phyloP scores from a whole-genome alignment of 2,329 filamentous ascomycete genomes.

The Penicillium sclerotigenum region DNA sequence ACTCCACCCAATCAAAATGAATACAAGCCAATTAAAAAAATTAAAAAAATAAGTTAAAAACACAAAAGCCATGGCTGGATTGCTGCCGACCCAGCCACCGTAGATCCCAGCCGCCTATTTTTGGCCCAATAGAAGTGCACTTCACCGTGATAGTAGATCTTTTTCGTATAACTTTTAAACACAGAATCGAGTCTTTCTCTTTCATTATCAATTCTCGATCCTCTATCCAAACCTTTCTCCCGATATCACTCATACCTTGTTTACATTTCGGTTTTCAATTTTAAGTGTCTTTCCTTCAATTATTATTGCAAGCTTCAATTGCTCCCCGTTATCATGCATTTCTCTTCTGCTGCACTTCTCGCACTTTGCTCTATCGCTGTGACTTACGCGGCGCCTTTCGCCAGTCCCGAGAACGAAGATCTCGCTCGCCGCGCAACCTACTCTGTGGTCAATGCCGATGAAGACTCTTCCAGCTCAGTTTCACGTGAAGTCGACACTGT shows the following conservation, averaged over 20 bases:
- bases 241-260: background rate
- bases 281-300: background rate
- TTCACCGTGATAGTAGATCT: conserved; percentile 6
- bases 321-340: conserved; percentile 27
- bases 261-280: conserved; percentile 3
- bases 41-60: conserved; percentile 1
- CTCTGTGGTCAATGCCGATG: conserved; percentile 35
- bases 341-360: conserved; percentile 26
- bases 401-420: conserved; percentile 21
- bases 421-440: conserved; percentile 28
- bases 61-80: conserved; percentile 11
- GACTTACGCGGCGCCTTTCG: conserved; percentile 29
- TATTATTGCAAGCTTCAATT: background rate
- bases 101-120: conserved; percentile 26
- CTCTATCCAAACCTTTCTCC: background rate
- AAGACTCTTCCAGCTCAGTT: conserved; percentile 15
- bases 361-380: conserved; percentile 28
- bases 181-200: background rate
- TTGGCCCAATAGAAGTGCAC: conserved; percentile 13
- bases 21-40: background rate
- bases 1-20: conserved; percentile 2
- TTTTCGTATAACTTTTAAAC: conserved; percentile 2
- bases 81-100: conserved; percentile 19
- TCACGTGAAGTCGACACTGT: conserved; percentile 21
- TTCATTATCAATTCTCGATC: background rate